Evolutionary conservation across 116 monocot genomes (phyloP).

Genomic region (Cymodocea nodosa): DNA sequence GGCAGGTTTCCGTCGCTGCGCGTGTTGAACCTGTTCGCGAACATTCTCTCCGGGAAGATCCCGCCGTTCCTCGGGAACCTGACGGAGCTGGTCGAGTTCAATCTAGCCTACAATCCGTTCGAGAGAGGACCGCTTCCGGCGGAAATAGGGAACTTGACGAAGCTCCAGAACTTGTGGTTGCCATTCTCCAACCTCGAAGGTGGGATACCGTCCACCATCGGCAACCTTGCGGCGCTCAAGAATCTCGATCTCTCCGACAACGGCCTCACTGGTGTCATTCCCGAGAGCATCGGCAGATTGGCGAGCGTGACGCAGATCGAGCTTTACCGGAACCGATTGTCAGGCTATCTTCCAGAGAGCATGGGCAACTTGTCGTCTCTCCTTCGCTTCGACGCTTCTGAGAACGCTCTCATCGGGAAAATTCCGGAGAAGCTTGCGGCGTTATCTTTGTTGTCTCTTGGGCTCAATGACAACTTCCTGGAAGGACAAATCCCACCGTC

Average conservation of each 20-base stretch:
- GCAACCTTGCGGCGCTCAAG: slow-evolving; percentile 21
- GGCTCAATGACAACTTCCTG: slow-evolving; percentile 40
- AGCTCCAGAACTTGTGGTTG: slow-evolving; percentile 27
- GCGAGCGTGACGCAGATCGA: slow-evolving; percentile 30
- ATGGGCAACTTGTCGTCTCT: slow-evolving; percentile 28
- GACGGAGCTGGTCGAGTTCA: slow-evolving; percentile 14
- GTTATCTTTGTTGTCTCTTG: slow-evolving; percentile 17
- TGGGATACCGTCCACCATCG: slow-evolving; percentile 34
- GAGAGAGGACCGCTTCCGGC: slow-evolving; percentile 13
- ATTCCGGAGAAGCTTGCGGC: slow-evolving; percentile 28
- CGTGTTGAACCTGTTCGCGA: slow-evolving; percentile 28
- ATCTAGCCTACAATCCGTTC: slow-evolving; percentile 23
- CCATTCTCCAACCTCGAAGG: slow-evolving; percentile 29
- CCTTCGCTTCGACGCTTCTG: slow-evolving; percentile 30
- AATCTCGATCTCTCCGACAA: slow-evolving; percentile 46
- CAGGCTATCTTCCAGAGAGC: slow-evolving; percentile 30
- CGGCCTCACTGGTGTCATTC: slow-evolving; percentile 24
- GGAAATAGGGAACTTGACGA: slow-evolving; percentile 23
- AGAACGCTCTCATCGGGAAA: slow-evolving; percentile 36
- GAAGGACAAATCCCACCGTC: slow-evolving; percentile 26
- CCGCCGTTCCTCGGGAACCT: slow-evolving; percentile 33
- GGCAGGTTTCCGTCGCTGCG: slow-evolving; percentile 8
- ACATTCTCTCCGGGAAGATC: slow-evolving; percentile 29
- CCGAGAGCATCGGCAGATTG: slow-evolving; percentile 30
- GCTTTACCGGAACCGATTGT: slow-evolving; percentile 27